A percentile compares a stretch with the other conserved stretches of the same genome.
Evolutionary conservation across 2,329 filamentous ascomycete species (phyloP).

Genomic region (Fusarium robinianum): DNA sequence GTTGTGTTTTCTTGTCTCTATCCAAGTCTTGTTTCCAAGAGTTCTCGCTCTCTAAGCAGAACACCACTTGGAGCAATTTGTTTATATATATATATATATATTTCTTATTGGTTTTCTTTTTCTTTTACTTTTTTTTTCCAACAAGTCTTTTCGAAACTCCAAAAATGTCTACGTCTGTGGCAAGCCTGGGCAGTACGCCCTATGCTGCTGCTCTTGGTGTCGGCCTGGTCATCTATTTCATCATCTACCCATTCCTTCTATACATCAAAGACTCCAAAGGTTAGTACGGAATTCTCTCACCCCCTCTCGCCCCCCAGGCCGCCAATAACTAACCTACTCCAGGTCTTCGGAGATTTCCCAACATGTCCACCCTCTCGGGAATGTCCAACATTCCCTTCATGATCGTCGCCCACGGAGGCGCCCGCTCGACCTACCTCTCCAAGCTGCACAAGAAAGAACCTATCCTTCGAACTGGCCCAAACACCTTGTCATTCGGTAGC

Average conservation of each 20-base stretch:
- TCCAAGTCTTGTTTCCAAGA: too few species aligned
- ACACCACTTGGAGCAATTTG: neutral
- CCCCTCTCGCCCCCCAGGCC: too few species aligned
- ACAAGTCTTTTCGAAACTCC: neutral
- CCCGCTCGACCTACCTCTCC: constrained; percentile 53
- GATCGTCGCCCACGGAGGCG: constrained; percentile 33
- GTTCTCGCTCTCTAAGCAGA: neutral
- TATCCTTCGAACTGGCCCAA: constrained; percentile 34
- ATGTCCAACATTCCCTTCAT: constrained; percentile 22
- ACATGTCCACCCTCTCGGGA: constrained; percentile 29
- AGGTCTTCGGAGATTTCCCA: constrained; percentile 27
- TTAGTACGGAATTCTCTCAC: too few species aligned
- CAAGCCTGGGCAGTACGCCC: constrained; percentile 19
- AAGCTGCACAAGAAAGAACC: constrained; percentile 51
- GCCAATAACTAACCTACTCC: neutral
- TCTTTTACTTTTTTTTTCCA: neutral
- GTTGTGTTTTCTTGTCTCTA: too few species aligned
- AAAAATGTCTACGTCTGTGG: constrained; percentile 6
- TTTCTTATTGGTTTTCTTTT: neutral
- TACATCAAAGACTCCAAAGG: constrained; percentile 3
- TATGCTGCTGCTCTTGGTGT: constrained; percentile 20
- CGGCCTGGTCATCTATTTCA: constrained; percentile 11
- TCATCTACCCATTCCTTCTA: constrained; percentile 16
- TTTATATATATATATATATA: neutral
- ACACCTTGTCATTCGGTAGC: constrained; percentile 32